Percentiles rank a stretch among this genome's conserved stretches.
Evolutionary conservation across 2,329 filamentous ascomycete species (phyloP).

Genomic region (Daldinia eschscholtzii): DNA sequence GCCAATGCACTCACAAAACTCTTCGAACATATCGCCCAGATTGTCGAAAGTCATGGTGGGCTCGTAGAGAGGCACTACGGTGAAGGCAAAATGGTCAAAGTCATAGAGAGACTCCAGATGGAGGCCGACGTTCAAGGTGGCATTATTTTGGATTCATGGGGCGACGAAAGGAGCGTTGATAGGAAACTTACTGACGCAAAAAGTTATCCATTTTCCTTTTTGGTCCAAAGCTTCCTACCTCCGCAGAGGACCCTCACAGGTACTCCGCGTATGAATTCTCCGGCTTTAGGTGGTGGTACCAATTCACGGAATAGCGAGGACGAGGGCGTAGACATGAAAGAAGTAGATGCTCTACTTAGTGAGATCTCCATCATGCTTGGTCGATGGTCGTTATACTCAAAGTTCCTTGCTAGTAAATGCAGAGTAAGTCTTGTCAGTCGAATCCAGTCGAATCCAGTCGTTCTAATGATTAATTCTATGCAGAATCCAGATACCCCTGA

Average conservation of each 20-base stretch:
- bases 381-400: conserved; percentile 91
- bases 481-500: conserved; percentile 64
- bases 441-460: conserved; percentile 30
- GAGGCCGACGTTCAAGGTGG: conserved; percentile 97
- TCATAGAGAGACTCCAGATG: conserved; percentile 91
- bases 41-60: conserved; percentile 90
- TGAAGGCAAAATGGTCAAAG: conserved; percentile 89
- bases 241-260: conserved; percentile 71
- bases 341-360: conserved; percentile 86
- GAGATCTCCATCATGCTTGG: conserved; percentile 94
- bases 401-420: conserved; percentile 90
- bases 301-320: conserved; percentile 79
- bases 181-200: conserved; percentile 94
- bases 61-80: conserved; percentile 97
- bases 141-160: conserved; percentile 95
- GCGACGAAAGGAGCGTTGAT: conserved; percentile 86
- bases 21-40: conserved; percentile 97
- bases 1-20: conserved; percentile 89
- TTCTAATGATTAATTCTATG: conserved; percentile 48
- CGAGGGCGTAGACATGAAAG: conserved; percentile 95
- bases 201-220: conserved; percentile 96
- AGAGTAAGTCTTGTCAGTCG: conserved; percentile 67
- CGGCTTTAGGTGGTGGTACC: conserved; percentile 70
- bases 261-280: conserved; percentile 80
- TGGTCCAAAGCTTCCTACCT: conserved; percentile 92